phyloP scores from a whole-genome alignment of 257 asterid species.

The Capsicum rhomboideum region DNA sequence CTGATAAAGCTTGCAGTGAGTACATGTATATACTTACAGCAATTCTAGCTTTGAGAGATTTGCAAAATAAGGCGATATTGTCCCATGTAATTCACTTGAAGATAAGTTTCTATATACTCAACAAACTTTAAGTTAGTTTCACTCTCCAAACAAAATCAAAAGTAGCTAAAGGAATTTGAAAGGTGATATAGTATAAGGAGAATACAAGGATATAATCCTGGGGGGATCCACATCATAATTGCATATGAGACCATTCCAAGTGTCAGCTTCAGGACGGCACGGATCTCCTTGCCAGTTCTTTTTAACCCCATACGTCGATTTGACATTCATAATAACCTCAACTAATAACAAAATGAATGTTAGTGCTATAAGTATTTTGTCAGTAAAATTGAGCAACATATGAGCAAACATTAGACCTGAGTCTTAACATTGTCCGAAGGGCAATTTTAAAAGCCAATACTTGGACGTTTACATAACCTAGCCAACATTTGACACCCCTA shows the following conservation, averaged over 20 bases:
- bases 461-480: too few species aligned
- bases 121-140: neutral
- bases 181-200: too few species aligned
- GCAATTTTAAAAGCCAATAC: too few species aligned
- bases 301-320: neutral
- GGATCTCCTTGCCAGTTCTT: slow-evolving; percentile 23
- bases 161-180: too few species aligned
- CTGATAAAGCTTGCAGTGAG: neutral
- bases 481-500: too few species aligned
- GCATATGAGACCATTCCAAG: slow-evolving; percentile 11
- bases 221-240: neutral
- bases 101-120: slow-evolving; percentile 5
- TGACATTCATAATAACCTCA: neutral
- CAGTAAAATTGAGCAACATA: too few species aligned
- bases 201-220: slow-evolving; percentile 5
- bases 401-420: too few species aligned
- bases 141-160: neutral
- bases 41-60: neutral
- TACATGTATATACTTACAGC: slow-evolving; percentile 7
- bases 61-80: neutral
- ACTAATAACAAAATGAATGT: neutral
- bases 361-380: too few species aligned
- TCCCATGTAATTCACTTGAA: neutral
- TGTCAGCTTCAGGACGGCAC: neutral
- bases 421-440: too few species aligned